phyloP scores from a whole-genome alignment of 2,329 filamentous ascomycete genomes.

The Penicillium sp. region DNA sequence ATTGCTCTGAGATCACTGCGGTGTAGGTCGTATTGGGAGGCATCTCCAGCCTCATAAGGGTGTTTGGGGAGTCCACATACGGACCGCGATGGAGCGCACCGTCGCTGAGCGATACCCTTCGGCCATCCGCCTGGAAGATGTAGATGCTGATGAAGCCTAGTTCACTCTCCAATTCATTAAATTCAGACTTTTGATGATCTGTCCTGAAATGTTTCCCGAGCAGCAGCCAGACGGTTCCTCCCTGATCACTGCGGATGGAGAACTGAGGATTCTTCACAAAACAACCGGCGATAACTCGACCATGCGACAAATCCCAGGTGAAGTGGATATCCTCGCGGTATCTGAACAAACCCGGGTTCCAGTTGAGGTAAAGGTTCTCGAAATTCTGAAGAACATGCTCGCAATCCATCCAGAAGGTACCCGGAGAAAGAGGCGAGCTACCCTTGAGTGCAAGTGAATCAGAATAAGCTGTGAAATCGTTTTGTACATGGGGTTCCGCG shows the following conservation, averaged over 20 bases:
- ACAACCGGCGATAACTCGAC: conserved; percentile 64
- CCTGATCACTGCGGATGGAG: conserved; percentile 49
- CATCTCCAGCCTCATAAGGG: conserved; percentile 69
- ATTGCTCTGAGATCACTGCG: conserved; percentile 72
- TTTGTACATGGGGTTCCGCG: conserved; percentile 53
- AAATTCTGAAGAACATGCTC: conserved; percentile 88
- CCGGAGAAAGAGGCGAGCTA: conserved; percentile 48
- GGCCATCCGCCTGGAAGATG: conserved; percentile 68
- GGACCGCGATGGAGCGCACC: conserved; percentile 68
- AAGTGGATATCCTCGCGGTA: conserved; percentile 88
- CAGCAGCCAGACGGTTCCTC: conserved; percentile 73
- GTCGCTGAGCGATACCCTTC: conserved; percentile 70
- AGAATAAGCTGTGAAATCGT: not conserved
- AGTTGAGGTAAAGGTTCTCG: conserved; percentile 94
- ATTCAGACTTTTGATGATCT: conserved; percentile 49
- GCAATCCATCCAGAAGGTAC: conserved; percentile 91
- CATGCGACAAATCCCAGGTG: conserved; percentile 64
- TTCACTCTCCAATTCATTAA: conserved; percentile 46
- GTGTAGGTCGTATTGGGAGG: conserved; percentile 53
- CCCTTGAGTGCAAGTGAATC: conserved; percentile 12
- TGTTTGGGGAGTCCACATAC: conserved; percentile 94
- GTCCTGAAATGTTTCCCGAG: conserved; percentile 81
- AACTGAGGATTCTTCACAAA: conserved; percentile 64
- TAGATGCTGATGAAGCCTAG: conserved; percentile 85
- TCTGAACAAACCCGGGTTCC: conserved; percentile 82